Percentiles rank a stretch among this genome's conserved stretches.
Conservation (phyloP, 2,329 filamentous ascomycete genomes). For the Balansia obtecta region DNA sequence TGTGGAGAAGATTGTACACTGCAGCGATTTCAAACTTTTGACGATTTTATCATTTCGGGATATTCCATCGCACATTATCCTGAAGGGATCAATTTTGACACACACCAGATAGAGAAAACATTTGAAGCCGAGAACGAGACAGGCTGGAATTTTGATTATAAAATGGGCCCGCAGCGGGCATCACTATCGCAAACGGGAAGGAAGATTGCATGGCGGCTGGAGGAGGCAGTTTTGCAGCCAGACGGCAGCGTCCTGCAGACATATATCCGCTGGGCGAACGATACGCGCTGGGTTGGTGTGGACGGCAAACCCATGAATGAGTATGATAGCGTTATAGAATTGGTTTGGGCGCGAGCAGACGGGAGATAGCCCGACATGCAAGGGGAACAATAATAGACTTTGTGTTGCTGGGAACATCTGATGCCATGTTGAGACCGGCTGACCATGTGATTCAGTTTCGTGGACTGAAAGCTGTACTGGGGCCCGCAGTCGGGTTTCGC, state of each 20-base stretch:
- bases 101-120: constrained; percentile 37
- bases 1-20: constrained; percentile 39
- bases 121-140: constrained; percentile 34
- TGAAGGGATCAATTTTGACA: constrained; percentile 33
- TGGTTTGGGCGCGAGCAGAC: constrained; percentile 36
- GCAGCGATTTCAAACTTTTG: constrained; percentile 42
- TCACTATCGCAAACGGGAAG: constrained; percentile 33
- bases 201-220: constrained; percentile 40
- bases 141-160: constrained; percentile 36
- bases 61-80: constrained; percentile 47
- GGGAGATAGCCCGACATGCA: neutral
- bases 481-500: too few relatives aligned
- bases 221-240: constrained; percentile 30
- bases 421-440: too few relatives aligned
- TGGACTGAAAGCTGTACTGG: too few relatives aligned
- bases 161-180: constrained; percentile 34
- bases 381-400: neutral
- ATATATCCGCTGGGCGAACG: constrained; percentile 37
- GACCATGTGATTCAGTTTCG: too few relatives aligned
- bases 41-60: constrained; percentile 42
- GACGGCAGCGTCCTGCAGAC: constrained; percentile 39
- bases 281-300: constrained; percentile 36
- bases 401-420: too few relatives aligned
- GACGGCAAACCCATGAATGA: constrained; percentile 34
- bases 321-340: constrained; percentile 40